These are phyloP conservation scores for Aspergillus conjunctus DNA, from an alignment of 495 filamentous ascomycete species.

Conservation along the genomic window DNA sequence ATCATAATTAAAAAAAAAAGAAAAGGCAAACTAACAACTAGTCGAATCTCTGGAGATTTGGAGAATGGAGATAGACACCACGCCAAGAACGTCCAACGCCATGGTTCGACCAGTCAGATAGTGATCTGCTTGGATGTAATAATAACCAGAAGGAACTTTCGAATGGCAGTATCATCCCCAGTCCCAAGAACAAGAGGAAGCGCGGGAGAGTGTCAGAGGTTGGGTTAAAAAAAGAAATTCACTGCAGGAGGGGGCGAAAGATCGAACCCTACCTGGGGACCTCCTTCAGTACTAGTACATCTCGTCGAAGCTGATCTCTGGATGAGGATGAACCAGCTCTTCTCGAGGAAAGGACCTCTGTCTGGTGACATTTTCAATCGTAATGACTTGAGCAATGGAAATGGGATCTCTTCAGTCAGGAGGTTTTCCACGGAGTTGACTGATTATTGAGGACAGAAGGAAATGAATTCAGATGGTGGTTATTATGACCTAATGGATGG, in stretches of 20 bases:
- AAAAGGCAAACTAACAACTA: conserved; percentile 26
- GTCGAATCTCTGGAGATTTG: conserved; percentile 23
- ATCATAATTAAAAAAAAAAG: conserved; percentile 14
- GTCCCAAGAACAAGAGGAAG: conserved; percentile 15
- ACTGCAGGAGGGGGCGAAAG: conserved; percentile 2
- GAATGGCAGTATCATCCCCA: not conserved
- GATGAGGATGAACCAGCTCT: not conserved
- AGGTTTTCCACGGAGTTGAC: not conserved
- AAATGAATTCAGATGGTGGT: not conserved
- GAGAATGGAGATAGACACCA: conserved; percentile 12
- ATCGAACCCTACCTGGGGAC: conserved; percentile 1
- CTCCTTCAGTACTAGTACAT: not conserved
- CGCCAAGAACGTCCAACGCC: conserved; percentile 18
- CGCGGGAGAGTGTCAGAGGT: conserved; percentile 4
- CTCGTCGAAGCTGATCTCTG: not conserved
- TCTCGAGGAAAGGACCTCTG: too few relatives aligned
- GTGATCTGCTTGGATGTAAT: conserved; percentile 10
- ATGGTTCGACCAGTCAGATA: conserved; percentile 27
- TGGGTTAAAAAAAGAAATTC: conserved; percentile 7
- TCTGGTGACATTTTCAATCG: too few relatives aligned
- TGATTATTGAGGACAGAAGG: not conserved
- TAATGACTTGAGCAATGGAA: too few relatives aligned
- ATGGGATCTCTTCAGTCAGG: too few relatives aligned
- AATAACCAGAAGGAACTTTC: not conserved
- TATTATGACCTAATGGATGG: not conserved